Base-by-base conservation (phyloP, 805 yeast species). In the Teunomyces aglyptinius region DNA sequence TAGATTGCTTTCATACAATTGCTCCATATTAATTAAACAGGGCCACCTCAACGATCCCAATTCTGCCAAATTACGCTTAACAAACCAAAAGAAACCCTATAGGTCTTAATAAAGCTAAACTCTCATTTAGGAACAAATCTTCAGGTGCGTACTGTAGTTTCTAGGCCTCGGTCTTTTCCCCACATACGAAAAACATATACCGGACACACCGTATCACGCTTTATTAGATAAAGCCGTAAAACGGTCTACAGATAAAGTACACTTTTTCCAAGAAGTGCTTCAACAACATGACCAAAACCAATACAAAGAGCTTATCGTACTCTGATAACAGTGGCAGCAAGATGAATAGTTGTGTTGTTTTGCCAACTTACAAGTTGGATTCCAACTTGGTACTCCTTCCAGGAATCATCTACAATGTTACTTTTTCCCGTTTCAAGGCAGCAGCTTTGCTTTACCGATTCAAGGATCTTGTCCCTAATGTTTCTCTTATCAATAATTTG, bases 361-460 rank as follows among this genome's bases (percentile, higher is more conserved):
- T 73, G 43, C 76, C 77, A 41, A 64, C 67, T 35, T 71, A 71
- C 55, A 65, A 61, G 41, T 53, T 73, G 18, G 77, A 73, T 51
- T 69, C 76, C 36, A 65, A 69, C 49, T 56, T 71, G 44, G 80
- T 83, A 11, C 70, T 82, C 26, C 55, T 83, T 6, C 88, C 89
- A 1, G 87, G 87, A 0, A 76, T 83, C 34, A 69, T 81, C 19
- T 83, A 83, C 61, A 76, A 79, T 46, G 78, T 83, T n/a, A 68
- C 79, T 1, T 76, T 81, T 44, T 61, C 74, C 13, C 66, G 74
- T 44, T 63, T 67, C 44, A 71, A 73, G 43, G 84, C 81, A 1
- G 70, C 76, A 8, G 67, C 73, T 3, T 59, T 82, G 15, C 61
- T 81, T 36, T 64, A 71, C 18, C 67, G 76, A 22, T 79, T 66